Percentiles rank a stretch among this genome's conserved stretches.
These are phyloP conservation scores for Hemileccinum hortonii DNA, from an alignment of 1,284 basidiomycete genomes.

Conservation along the genomic window DNA sequence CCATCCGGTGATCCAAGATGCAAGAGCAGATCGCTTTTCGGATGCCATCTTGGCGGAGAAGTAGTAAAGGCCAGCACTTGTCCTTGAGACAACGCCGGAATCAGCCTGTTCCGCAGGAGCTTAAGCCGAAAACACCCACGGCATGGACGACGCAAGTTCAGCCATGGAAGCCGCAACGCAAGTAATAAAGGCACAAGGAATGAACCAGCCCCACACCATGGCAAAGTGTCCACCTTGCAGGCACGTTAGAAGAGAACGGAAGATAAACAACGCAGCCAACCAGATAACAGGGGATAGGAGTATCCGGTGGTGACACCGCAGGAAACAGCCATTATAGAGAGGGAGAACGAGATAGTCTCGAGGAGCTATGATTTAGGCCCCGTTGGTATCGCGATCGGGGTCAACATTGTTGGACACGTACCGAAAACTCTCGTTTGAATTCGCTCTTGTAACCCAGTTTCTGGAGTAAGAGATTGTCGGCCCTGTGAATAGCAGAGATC, in stretches of 20 bases:
- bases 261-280: slow-evolving; percentile 28
- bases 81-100: slow-evolving; percentile 34
- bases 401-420: slow-evolving; percentile 21
- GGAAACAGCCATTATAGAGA: slow-evolving; percentile 70
- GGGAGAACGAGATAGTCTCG: slow-evolving; percentile 64
- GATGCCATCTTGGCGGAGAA: slow-evolving; percentile 69
- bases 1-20: slow-evolving; percentile 68
- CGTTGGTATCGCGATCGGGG: too few relatives aligned
- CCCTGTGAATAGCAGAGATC: slow-evolving; percentile 15
- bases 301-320: slow-evolving; percentile 63
- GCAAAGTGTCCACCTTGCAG: slow-evolving; percentile 64
- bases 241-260: not conserved
- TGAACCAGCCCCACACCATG: slow-evolving; percentile 73
- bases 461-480: slow-evolving; percentile 50
- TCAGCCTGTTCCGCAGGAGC: not conserved
- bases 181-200: slow-evolving; percentile 64
- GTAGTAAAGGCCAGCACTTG: slow-evolving; percentile 68
- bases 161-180: slow-evolving; percentile 64
- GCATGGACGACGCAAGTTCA: slow-evolving; percentile 71
- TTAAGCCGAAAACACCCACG: slow-evolving; percentile 43
- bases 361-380: slow-evolving; percentile 39
- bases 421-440: slow-evolving; percentile 72
- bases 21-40: slow-evolving; percentile 51
- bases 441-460: slow-evolving; percentile 70
- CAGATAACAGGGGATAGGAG: slow-evolving; percentile 57